These are phyloP conservation scores for Liriodendron chinense DNA, from an alignment of 164 flowering plant genomes.

Conservation along the genomic window DNA sequence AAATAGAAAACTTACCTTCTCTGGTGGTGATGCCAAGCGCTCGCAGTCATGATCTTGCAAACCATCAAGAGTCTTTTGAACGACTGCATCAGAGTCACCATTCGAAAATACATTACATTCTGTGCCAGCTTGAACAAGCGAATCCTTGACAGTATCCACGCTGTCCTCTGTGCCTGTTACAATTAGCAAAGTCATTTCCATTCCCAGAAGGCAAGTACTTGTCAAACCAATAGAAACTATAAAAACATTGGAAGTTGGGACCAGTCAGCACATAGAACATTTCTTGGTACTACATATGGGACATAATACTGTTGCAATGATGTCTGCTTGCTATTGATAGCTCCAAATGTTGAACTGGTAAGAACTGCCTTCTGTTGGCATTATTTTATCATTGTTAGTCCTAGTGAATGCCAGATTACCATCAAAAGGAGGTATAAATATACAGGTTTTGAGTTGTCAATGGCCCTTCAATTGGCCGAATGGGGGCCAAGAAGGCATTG, in stretches of 20 bases:
- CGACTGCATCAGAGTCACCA: conserved; percentile 17
- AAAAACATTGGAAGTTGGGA: neutral
- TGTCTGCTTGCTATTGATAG: too few species aligned
- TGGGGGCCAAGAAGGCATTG: too few species aligned
- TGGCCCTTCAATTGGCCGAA: too few species aligned
- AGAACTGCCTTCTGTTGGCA: too few species aligned
- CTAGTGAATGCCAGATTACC: too few species aligned
- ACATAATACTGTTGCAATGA: too few species aligned
- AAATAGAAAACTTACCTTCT: conserved; percentile 13
- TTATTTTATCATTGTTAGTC: too few species aligned
- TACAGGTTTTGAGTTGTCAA: too few species aligned
- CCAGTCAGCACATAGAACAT: neutral
- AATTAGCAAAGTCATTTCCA: conserved; percentile 12
- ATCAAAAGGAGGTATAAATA: too few species aligned
- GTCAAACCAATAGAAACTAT: neutral
- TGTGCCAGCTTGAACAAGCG: neutral
- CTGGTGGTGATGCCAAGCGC: conserved; percentile 14
- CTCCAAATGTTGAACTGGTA: too few species aligned
- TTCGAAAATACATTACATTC: conserved; percentile 13
- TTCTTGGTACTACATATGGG: too few species aligned
- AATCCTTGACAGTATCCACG: conserved; percentile 6
- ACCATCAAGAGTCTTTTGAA: conserved; percentile 15
- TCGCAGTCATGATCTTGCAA: conserved; percentile 20
- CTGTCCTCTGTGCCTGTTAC: conserved; percentile 14
- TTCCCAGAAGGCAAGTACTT: neutral